phyloP scores from a whole-genome alignment of 331 rosid species.

The Prunus yedoensis region DNA sequence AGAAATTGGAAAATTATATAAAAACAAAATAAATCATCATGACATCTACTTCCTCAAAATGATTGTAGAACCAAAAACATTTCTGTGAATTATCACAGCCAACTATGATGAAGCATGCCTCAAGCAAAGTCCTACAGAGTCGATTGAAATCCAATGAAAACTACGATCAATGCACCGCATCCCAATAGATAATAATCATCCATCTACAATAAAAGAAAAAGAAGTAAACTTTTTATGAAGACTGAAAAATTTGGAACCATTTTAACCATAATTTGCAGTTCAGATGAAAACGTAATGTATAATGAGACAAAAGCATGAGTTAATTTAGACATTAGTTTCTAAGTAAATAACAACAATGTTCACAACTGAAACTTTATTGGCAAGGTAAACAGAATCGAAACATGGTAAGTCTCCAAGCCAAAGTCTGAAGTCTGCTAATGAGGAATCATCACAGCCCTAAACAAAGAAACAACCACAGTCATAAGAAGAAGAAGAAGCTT shows the following conservation, averaged over 20 bases:
- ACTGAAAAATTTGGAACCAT: neutral
- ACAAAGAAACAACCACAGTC: slow-evolving; percentile 62
- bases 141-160: slow-evolving; percentile 56
- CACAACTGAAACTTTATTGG: slow-evolving; percentile 30
- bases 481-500: slow-evolving; percentile 29
- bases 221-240: slow-evolving; percentile 26
- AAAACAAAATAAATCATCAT: slow-evolving; percentile 25
- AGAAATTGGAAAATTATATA: neutral
- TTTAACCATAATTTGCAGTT: slow-evolving; percentile 12
- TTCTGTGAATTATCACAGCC: slow-evolving; percentile 28
- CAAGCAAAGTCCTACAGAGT: slow-evolving; percentile 47
- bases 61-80: slow-evolving; percentile 24
- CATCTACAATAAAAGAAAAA: slow-evolving; percentile 69
- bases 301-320: neutral
- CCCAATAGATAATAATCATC: slow-evolving; percentile 72
- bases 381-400: slow-evolving; percentile 31
- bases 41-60: slow-evolving; percentile 18
- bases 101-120: slow-evolving; percentile 28
- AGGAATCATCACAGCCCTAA: slow-evolving; percentile 75
- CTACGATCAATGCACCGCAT: slow-evolving; percentile 53
- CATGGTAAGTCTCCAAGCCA: slow-evolving; percentile 58
- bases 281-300: neutral
- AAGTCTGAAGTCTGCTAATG: slow-evolving; percentile 39
- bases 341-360: slow-evolving; percentile 4
- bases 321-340: neutral